Percentiles rank a stretch among this genome's conserved stretches.
These are phyloP conservation scores for Helianthus tuberosus DNA, from an alignment of 129 eudicot genomes.

Conservation along the genomic window DNA sequence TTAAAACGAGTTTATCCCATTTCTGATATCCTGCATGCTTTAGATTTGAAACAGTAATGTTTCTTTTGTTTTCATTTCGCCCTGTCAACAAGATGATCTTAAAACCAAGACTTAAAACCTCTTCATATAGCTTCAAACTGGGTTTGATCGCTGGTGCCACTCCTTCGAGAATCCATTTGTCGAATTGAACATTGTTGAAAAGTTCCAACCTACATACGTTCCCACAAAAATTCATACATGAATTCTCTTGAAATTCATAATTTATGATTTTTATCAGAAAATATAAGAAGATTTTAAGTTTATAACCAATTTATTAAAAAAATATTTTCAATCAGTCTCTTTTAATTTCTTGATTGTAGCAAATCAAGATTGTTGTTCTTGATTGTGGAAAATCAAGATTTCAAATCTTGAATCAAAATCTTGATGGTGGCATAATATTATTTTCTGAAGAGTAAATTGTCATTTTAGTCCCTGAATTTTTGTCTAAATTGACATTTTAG, in stretches of 20 bases:
- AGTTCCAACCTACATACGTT: conserved; percentile 55
- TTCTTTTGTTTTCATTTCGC: conserved; percentile 60
- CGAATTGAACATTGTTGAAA: conserved; percentile 60
- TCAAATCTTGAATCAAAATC: too few relatives aligned
- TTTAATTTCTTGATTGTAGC: neutral
- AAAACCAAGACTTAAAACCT: conserved; percentile 61
- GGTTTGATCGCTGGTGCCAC: conserved; percentile 64
- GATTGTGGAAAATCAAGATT: neutral
- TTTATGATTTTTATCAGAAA: conserved; percentile 4
- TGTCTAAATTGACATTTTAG: too few relatives aligned
- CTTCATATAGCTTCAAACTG: conserved; percentile 80
- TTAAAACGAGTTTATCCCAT: conserved; percentile 87
- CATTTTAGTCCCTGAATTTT: too few relatives aligned
- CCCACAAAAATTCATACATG: neutral
- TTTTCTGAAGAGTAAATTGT: neutral
- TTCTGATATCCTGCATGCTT: conserved; percentile 54
- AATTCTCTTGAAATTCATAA: neutral
- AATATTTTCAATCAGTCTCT: conserved; percentile 3
- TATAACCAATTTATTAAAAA: neutral
- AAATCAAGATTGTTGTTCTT: conserved; percentile 1
- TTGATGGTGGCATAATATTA: too few relatives aligned
- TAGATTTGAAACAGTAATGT: conserved; percentile 61
- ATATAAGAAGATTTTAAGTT: neutral
- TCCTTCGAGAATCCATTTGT: conserved; percentile 85
- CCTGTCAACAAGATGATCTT: conserved; percentile 83